A percentile compares a stretch with the other conserved stretches of the same genome.
Evolutionary conservation across 805 yeast species (phyloP).

Genomic region (Starmerella scarabaei): DNA sequence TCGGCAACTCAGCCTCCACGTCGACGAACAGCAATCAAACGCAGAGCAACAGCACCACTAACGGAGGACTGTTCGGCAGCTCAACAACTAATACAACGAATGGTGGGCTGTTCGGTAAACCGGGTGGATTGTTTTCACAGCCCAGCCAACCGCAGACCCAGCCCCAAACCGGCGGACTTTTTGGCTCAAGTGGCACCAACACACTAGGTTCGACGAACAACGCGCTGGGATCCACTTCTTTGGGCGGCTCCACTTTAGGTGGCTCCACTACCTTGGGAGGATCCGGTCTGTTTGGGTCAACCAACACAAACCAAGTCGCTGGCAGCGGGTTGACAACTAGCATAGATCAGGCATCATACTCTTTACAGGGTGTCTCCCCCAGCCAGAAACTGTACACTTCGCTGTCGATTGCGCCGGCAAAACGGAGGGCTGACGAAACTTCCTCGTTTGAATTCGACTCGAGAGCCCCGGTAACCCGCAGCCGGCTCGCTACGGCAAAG

Average conservation of each 20-base stretch:
- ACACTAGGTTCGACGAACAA: too few species aligned
- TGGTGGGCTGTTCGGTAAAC: background rate
- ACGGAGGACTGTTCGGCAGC: background rate
- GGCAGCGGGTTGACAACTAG: constrained; percentile 20
- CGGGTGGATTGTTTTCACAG: background rate
- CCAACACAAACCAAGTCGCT: too few species aligned
- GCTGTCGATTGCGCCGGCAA: constrained; percentile 11
- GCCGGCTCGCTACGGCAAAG: background rate
- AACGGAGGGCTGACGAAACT: constrained; percentile 7
- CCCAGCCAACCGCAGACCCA: too few species aligned
- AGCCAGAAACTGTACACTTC: constrained; percentile 21
- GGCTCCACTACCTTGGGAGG: too few species aligned
- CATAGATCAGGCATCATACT: constrained; percentile 23
- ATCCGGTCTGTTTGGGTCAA: too few species aligned
- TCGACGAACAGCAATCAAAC: too few species aligned
- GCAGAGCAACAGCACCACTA: too few species aligned
- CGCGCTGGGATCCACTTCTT: too few species aligned
- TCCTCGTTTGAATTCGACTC: constrained; percentile 1
- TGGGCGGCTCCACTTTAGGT: too few species aligned
- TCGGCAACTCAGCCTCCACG: too few species aligned
- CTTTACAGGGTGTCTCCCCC: constrained; percentile 18
- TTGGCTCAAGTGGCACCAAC: too few species aligned
- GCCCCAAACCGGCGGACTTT: too few species aligned
- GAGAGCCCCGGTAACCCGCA: background rate
- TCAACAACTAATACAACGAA: background rate